Evolutionary conservation across 164 flowering plant genomes (phyloP).

Genomic region (Vitis labrusca): DNA sequence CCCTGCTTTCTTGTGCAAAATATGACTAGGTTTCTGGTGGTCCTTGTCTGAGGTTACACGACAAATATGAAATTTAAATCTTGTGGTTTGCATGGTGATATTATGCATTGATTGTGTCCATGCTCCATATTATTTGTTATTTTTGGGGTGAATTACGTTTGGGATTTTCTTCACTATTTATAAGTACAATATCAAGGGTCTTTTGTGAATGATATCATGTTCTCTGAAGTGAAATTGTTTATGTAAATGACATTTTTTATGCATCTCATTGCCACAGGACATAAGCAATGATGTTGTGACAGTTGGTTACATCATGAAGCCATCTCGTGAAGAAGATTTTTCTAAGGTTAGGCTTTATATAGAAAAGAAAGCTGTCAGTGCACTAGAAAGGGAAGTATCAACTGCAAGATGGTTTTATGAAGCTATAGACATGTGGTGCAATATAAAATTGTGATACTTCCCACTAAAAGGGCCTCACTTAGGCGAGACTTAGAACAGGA

Average conservation of each 20-base stretch:
- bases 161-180: too few species aligned
- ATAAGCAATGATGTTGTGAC: conserved; percentile 25
- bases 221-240: neutral
- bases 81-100: too few species aligned
- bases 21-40: too few species aligned
- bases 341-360: conserved; percentile 59
- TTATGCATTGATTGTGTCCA: too few species aligned
- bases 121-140: too few species aligned
- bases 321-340: conserved; percentile 92
- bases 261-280: conserved; percentile 41
- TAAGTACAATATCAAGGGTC: too few species aligned
- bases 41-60: too few species aligned
- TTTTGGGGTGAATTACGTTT: too few species aligned
- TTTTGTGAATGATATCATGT: too few species aligned
- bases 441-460: neutral
- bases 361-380: neutral
- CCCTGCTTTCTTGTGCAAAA: too few species aligned
- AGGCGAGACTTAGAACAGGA: neutral
- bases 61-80: too few species aligned
- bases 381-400: neutral
- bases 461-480: neutral
- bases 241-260: conserved; percentile 4
- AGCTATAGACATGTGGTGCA: neutral
- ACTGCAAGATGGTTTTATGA: neutral
- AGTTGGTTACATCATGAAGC: conserved; percentile 85